phyloP scores from a whole-genome alignment of 208 protist genomes.

The Wallacemonas rigidus region DNA sequence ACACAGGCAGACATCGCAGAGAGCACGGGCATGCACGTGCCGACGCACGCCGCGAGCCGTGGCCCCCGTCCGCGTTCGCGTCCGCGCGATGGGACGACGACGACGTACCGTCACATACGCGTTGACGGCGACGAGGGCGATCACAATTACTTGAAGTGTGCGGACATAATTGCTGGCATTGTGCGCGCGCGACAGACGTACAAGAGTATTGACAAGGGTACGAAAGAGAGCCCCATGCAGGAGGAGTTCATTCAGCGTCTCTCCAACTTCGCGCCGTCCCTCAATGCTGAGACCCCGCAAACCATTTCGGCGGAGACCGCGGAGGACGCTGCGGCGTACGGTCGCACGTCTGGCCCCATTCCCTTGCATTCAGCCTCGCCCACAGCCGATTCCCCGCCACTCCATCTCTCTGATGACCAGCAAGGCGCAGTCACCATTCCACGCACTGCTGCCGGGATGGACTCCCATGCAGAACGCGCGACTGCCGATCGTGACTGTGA shows the following conservation, averaged over 20 bases:
- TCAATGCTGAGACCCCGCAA: not conserved
- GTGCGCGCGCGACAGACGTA: slow-evolving; percentile 65
- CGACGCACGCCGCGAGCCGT: too few relatives aligned
- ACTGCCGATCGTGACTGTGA: not conserved
- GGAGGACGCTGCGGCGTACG: not conserved
- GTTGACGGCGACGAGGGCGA: slow-evolving; percentile 83
- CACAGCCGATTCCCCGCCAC: too few relatives aligned
- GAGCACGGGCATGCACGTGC: not conserved
- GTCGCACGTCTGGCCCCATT: slow-evolving; percentile 2
- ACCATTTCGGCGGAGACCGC: not conserved
- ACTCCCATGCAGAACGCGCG: too few relatives aligned
- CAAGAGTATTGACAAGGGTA: slow-evolving; percentile 75
- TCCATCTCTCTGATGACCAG: too few relatives aligned
- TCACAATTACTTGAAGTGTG: slow-evolving; percentile 78
- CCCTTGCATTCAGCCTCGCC: not conserved
- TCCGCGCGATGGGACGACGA: slow-evolving; percentile 2
- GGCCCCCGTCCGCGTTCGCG: not conserved
- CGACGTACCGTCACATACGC: slow-evolving; percentile 66
- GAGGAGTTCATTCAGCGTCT: slow-evolving; percentile 17
- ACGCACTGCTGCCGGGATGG: too few relatives aligned
- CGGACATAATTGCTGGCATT: slow-evolving; percentile 67
- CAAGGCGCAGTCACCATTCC: too few relatives aligned
- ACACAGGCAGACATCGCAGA: not conserved
- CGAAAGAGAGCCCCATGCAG: slow-evolving; percentile 40
- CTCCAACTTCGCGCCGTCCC: slow-evolving; percentile 2